Base-by-base conservation (phyloP, 192 early-diverging fungal genomes). In the Phycomyces blakesleeanus region DNA sequence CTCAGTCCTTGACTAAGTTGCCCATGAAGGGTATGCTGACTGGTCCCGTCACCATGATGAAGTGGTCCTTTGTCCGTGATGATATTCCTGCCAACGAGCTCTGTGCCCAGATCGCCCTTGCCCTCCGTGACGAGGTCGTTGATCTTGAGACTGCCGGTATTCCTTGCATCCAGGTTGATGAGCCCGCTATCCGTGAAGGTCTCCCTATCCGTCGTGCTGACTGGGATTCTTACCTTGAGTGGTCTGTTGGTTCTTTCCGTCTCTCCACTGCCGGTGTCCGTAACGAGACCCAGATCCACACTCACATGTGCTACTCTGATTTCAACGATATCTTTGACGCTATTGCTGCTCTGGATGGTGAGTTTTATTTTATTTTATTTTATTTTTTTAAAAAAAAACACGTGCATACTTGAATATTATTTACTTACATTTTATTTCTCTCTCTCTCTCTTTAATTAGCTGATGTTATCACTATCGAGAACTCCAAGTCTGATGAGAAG, bases 1-100 rank as follows among this genome's bases (percentile, higher is more conserved):
- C 96, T 51, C 94, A 98, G 81, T 83, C 85, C 40, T 81, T 93
- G 64, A 97, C 94, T 79, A 72, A 67, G 39, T 88, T 89, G 73
- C 93, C 93, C 59, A 89, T 98, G 90, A 98, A 98, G 87, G 96
- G 95, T 71, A 98, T 98, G 96, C 88, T 98, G 57, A 98, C 96
- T 34, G 96, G 96, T 26, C 96, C 96, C 24, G 89, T 98, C 49
- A 98, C 96, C 64, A 96, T 95, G 76, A 87, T 97, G 69, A 88
- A 93, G 79, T 98, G 96, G 96, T 98, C 96, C 22, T 98, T 98
- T 76, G 92, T 97, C 55, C 94, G 96, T 78, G 92, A 97, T 71
- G 96, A 98, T 82, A 90, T 96, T 73, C 91, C 93, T 49, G 85
- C 89, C 69, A 78, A 81, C 24, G 80, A 84, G 56, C 91, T 95